Evolutionary conservation across 116 monocot species (phyloP).

Genomic region (Cymodocea nodosa): DNA sequence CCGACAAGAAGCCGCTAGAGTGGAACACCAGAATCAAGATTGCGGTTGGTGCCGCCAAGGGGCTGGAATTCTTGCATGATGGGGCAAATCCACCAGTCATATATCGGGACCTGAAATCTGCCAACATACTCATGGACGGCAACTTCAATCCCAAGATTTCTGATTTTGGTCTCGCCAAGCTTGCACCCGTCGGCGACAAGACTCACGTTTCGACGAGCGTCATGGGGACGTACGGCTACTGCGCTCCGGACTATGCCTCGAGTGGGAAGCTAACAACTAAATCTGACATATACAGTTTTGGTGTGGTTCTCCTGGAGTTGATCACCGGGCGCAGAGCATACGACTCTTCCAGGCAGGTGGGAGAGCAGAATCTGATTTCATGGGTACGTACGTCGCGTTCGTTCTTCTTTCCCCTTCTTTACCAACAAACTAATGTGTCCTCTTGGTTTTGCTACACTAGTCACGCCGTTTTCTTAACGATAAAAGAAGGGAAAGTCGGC

Average conservation of each 20-base stretch:
- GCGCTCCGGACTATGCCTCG: constrained; percentile 78
- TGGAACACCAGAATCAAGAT: constrained; percentile 77
- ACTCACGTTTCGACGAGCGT: constrained; percentile 83
- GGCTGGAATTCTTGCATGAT: constrained; percentile 52
- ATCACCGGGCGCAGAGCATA: constrained; percentile 57
- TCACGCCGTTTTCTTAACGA: constrained; percentile 26
- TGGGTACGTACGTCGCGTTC: constrained; percentile 57
- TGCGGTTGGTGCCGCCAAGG: constrained; percentile 53
- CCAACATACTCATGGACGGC: constrained; percentile 62
- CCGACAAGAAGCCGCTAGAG: constrained; percentile 29
- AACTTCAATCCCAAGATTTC: constrained; percentile 72
- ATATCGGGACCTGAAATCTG: constrained; percentile 69
- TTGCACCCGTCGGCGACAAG: constrained; percentile 62
- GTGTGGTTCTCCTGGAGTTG: constrained; percentile 71
- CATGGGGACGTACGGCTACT: constrained; percentile 85
- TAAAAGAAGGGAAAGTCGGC: constrained; percentile 13
- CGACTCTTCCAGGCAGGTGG: constrained; percentile 18
- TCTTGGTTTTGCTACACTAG: constrained; percentile 24
- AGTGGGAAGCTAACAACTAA: constrained; percentile 61
- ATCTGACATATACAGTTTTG: constrained; percentile 78
- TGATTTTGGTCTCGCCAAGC: constrained; percentile 81
- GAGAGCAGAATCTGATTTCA: constrained; percentile 39
- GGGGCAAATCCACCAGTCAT: constrained; percentile 67
- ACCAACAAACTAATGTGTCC: background rate
- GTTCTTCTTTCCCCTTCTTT: background rate